Evolutionary conservation across 139 green algal species (phyloP).

Genomic region (Pseudopediastrum boryanum): DNA sequence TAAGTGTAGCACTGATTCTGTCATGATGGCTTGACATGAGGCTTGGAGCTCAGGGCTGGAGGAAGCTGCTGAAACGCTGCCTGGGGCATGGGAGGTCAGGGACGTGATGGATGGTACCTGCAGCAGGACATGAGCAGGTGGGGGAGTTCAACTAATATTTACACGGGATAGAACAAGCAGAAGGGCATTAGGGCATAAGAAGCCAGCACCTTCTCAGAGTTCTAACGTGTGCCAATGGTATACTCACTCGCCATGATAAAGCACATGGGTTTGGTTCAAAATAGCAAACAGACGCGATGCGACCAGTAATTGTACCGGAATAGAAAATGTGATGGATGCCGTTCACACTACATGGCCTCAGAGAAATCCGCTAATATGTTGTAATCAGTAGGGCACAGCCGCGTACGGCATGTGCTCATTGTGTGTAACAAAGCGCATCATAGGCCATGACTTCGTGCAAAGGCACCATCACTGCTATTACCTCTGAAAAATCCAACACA

Average conservation of each 20-base stretch:
- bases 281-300: too few species aligned
- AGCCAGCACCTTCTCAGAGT: too few species aligned
- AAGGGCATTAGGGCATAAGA: too few species aligned
- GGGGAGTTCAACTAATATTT: too few species aligned
- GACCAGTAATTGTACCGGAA: too few species aligned
- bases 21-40: slow-evolving; percentile 54
- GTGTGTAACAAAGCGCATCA: slow-evolving; percentile 63
- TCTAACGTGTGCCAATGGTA: too few species aligned
- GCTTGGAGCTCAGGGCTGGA: slow-evolving; percentile 19
- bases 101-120: background rate
- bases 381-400: slow-evolving; percentile 35
- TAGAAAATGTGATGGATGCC: too few species aligned
- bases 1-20: slow-evolving; percentile 52
- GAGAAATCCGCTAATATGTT: slow-evolving; percentile 65
- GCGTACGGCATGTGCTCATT: slow-evolving; percentile 34
- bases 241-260: too few species aligned
- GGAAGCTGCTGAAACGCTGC: background rate
- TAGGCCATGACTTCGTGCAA: slow-evolving; percentile 20
- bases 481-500: background rate
- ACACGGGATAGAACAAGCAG: too few species aligned
- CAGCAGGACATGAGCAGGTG: too few species aligned
- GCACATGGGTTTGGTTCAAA: too few species aligned
- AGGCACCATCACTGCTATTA: background rate
- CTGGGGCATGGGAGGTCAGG: background rate
- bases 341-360: slow-evolving; percentile 50